Base-by-base conservation (phyloP, 2,329 filamentous ascomycete genomes). In the Aureobasidium sp. region DNA sequence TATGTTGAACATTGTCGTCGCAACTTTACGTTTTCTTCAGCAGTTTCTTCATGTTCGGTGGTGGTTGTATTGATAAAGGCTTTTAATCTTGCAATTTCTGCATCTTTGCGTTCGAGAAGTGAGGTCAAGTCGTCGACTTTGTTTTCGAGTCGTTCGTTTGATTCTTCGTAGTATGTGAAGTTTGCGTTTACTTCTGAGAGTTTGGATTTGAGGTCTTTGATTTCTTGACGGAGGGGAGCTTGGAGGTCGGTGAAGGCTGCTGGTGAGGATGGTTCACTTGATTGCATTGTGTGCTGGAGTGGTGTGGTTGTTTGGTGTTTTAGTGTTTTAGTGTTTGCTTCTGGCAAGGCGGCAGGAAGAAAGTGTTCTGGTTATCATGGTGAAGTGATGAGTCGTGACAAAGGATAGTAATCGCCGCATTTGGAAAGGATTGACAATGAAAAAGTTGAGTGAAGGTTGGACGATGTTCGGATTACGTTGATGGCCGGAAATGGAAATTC, bases 321-420 rank as follows among this genome's bases (percentile, higher is more conserved):
- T 29, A 16, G 40, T 42, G 53, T 56, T n/a, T n/a, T 56, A 38
- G 6, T 43, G 54, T 43, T 58, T 58, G 54, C 25, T 58, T 58
- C 38, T 43, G 38, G 27, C 18, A 36, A 47, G 20, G 55, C 43
- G 42, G 20, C 31, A 15, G 29, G 29, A 45, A 23, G n/a, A 47
- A 29, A 45, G 18, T 10, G 27, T 10, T 47, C 11, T 33, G 42
- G 27, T 27, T 33, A 47, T 36, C 29, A 47, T 59, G 42, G 55
- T 47, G 40, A n/a, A 47, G 20, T n/a, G n/a, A n/a, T n/a, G 31
- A 18, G 18, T 25, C 36, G 11, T 27, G 27, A 59, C 40, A 59
- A 59, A 58, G 43, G 25, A 47, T 23, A 20, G 10, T 42, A 47
- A 47, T 25, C 40, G 40, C 55, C 55, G 55, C 55, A 47, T 47